Conservation (phyloP, 371 early-diverging fungal species). For the Mucor plumbeus region DNA sequence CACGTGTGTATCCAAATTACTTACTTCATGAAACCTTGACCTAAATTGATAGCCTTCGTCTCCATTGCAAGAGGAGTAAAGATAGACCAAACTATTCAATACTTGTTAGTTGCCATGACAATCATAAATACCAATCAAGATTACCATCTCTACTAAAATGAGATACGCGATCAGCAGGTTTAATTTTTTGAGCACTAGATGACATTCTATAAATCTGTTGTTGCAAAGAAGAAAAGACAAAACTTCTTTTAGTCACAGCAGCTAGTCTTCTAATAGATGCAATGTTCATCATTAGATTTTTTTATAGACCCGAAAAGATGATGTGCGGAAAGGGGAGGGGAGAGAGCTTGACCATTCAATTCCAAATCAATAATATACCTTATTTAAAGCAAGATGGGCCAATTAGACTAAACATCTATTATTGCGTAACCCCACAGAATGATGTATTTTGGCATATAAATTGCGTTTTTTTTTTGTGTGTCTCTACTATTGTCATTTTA, state of each 20-base stretch:
- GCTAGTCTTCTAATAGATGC: not conserved
- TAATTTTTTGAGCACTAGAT: constrained; percentile 19
- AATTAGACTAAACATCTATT: not conserved
- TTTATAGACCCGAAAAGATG: not conserved
- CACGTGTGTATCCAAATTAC: not conserved
- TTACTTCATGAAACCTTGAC: constrained; percentile 90
- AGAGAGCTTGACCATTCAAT: not conserved
- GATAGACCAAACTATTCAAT: constrained; percentile 83
- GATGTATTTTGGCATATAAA: not conserved
- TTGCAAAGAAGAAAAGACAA: constrained; percentile 1
- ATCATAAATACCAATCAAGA: not conserved
- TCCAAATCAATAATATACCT: not conserved
- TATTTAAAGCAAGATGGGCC: constrained; percentile 1
- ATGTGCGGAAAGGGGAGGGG: not conserved
- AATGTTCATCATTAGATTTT: not conserved
- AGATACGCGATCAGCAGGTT: constrained; percentile 46
- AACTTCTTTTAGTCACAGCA: not conserved
- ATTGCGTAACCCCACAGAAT: not conserved
- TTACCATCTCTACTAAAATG: constrained; percentile 54
- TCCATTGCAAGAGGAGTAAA: constrained; percentile 87
- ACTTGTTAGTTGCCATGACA: not conserved
- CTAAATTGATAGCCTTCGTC: constrained; percentile 91
- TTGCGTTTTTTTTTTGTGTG: not conserved
- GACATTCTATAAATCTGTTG: not conserved
- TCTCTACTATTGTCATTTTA: not conserved